Evolutionary conservation across 805 yeast genomes (phyloP).

Genomic region (Grigorovia yakushimaensis): DNA sequence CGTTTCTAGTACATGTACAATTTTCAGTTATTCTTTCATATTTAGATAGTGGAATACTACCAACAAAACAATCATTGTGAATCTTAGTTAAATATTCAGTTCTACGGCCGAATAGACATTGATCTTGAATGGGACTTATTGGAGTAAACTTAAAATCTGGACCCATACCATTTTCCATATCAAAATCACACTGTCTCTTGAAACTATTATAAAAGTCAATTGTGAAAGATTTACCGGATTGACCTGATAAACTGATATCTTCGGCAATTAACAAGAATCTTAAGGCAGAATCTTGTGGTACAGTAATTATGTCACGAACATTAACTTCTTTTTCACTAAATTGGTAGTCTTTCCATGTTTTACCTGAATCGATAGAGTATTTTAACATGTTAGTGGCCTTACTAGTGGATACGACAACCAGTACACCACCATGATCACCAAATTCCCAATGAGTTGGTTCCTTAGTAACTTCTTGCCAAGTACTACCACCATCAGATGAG

Average conservation of each 20-base stretch:
- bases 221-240: conserved; percentile 37
- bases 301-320: conserved; percentile 72
- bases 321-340: conserved; percentile 49
- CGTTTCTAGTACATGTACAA: conserved; percentile 79
- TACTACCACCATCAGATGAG: conserved; percentile 81
- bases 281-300: conserved; percentile 83
- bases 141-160: conserved; percentile 59
- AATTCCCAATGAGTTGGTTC: conserved; percentile 87
- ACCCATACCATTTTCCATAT: conserved; percentile 33
- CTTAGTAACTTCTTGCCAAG: conserved; percentile 72
- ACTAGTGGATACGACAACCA: conserved; percentile 57
- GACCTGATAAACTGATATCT: conserved; percentile 37
- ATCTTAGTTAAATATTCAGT: conserved; percentile 49
- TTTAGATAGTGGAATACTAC: conserved; percentile 46
- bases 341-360: conserved; percentile 56
- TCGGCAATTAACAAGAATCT: conserved; percentile 59
- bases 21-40: conserved; percentile 50
- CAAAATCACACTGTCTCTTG: conserved; percentile 45
- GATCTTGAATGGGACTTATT: conserved; percentile 42
- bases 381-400: conserved; percentile 48
- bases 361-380: conserved; percentile 75
- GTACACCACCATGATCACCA: conserved; percentile 88
- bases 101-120: conserved; percentile 65
- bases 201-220: conserved; percentile 49
- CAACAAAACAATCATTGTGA: conserved; percentile 54